Base-by-base conservation (phyloP, 2,329 filamentous ascomycete genomes). In the Xylaria multiplex region DNA sequence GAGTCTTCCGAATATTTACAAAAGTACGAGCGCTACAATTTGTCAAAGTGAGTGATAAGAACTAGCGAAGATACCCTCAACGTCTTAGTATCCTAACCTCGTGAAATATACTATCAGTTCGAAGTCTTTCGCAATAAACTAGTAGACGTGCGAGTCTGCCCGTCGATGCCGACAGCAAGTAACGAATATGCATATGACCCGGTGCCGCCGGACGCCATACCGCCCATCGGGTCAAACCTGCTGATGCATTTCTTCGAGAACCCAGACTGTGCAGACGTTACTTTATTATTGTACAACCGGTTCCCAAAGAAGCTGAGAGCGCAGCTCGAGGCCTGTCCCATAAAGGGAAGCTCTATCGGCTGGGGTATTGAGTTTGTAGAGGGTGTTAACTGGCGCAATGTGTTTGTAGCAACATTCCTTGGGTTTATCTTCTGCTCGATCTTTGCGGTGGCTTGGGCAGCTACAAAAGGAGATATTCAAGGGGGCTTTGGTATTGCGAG, bases 331-430 rank as follows among this genome's bases (percentile, higher is more conserved):
- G 67, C 73, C 5, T 74, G 72, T 46, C 68, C 69, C 2, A 40
- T 62, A 2, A 70, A 69, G 4, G 71, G 74, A 2, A 72, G 63
- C 11, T 74, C 71, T 0, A 56, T 71, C 5, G 74, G 73, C 8
- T 76, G 74, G 75, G 75, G 72, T 6, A 50, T 77, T 13, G 66
- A 76, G 11, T 71, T 74, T 16, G 70, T 71, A 0, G 74, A 77
- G 58, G 74, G 72, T 1, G 53, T 73, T 11, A 62, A 76, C 62
- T 65, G 62, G 27, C 71, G 70, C 30, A n/a, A 52, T 0, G 59
- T 73, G n/a, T 74, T 74, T 46, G 35, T 40, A 70, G 2, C 56
- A 2, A 70, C 67, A 1, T 70, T 70, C 11, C 22, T 65, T 3
- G 69, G 70, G 0, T 71, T 75, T 27, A 13, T 69, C 16, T 16